Percentiles rank a stretch among this genome's conserved stretches.
phyloP scores from a whole-genome alignment of 2,329 filamentous ascomycete species.

The Cyphellophora europaea region DNA sequence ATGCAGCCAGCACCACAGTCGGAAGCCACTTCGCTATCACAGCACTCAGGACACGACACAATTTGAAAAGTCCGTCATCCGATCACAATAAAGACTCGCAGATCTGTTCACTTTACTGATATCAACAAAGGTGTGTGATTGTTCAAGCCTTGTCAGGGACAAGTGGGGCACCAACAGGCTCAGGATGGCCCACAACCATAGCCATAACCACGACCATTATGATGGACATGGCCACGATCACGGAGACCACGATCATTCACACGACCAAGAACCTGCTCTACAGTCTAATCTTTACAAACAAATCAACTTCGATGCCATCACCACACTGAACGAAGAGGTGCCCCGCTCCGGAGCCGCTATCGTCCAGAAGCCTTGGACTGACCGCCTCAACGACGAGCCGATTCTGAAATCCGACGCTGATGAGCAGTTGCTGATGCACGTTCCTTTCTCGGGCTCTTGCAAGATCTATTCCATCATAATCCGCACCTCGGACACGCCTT shows the following conservation, averaged over 20 bases:
- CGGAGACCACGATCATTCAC: slow-evolving; percentile 72
- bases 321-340: slow-evolving; percentile 71
- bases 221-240: slow-evolving; percentile 33
- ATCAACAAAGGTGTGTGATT: too few relatives aligned
- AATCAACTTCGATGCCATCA: slow-evolving; percentile 79
- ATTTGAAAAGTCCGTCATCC: too few relatives aligned
- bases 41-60: too few relatives aligned
- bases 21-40: too few relatives aligned
- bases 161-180: too few relatives aligned
- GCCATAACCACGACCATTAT: slow-evolving; percentile 25
- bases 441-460: slow-evolving; percentile 89
- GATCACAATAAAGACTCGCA: too few relatives aligned
- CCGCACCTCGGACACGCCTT: slow-evolving; percentile 61
- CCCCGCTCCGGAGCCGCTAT: slow-evolving; percentile 62
- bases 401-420: slow-evolving; percentile 80
- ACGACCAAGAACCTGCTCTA: slow-evolving; percentile 85
- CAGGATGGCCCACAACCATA: slow-evolving; percentile 10
- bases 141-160: too few relatives aligned
- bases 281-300: slow-evolving; percentile 87
- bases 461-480: slow-evolving; percentile 85
- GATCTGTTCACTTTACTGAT: too few relatives aligned
- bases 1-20: too few relatives aligned
- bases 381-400: slow-evolving; percentile 61
- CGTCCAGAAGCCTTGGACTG: slow-evolving; percentile 83
- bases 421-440: slow-evolving; percentile 84